phyloP scores from a whole-genome alignment of 305 asterid genomes.

The Striga hermonthica region DNA sequence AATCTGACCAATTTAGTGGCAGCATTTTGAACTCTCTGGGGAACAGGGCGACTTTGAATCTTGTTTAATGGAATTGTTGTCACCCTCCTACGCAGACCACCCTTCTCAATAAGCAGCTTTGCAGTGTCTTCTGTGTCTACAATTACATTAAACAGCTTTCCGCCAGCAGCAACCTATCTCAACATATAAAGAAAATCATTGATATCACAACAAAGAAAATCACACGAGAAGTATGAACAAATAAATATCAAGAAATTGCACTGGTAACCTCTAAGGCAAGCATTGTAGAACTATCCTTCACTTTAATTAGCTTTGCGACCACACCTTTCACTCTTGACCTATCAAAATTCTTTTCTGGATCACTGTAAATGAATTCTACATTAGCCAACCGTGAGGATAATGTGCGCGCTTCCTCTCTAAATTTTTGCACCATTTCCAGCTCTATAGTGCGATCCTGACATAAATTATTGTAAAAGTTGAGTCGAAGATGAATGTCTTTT shows the following conservation, averaged over 20 bases:
- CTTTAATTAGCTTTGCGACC: conserved; percentile 87
- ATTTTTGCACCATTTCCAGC: conserved; percentile 73
- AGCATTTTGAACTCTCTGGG: conserved; percentile 58
- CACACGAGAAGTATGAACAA: conserved; percentile 21
- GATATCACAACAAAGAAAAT: conserved; percentile 25
- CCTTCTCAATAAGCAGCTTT: conserved; percentile 79
- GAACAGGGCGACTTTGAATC: conserved; percentile 69
- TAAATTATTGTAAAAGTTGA: conserved; percentile 29
- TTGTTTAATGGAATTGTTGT: conserved; percentile 92
- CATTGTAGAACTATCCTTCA: conserved; percentile 78
- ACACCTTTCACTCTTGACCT: conserved; percentile 91
- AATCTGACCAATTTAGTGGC: conserved; percentile 71
- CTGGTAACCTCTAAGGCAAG: conserved; percentile 83
- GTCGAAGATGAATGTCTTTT: conserved; percentile 27
- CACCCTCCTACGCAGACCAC: conserved; percentile 83
- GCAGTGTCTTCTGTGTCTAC: conserved; percentile 91
- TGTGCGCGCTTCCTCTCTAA: conserved; percentile 66
- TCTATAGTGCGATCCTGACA: conserved; percentile 65
- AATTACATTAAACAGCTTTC: conserved; percentile 82
- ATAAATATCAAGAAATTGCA: conserved; percentile 21
- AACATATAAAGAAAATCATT: conserved; percentile 27
- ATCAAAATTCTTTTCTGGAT: conserved; percentile 78
- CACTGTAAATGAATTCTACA: conserved; percentile 68
- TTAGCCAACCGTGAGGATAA: conserved; percentile 71
- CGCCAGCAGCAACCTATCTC: conserved; percentile 92